phyloP scores from a whole-genome alignment of 163 green algal species.

The Coccomyxa subellipsoidea region DNA sequence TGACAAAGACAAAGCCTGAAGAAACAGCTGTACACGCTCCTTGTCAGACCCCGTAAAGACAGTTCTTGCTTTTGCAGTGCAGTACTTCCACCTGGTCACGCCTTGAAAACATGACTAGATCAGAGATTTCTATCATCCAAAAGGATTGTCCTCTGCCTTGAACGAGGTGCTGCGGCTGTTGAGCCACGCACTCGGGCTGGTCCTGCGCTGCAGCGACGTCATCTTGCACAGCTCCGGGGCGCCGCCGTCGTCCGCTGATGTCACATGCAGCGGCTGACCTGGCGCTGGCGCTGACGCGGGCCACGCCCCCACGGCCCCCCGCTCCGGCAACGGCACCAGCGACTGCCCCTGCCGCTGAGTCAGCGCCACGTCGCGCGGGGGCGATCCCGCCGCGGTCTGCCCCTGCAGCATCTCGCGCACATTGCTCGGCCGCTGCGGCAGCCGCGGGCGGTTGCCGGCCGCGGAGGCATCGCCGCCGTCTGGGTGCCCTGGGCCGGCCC shows the following conservation, averaged over 20 bases:
- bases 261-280: not conserved
- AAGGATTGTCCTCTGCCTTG: not conserved
- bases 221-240: not conserved
- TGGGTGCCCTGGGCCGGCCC: not conserved
- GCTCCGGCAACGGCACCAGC: not conserved
- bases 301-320: not conserved
- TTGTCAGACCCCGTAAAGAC: no score
- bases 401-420: not conserved
- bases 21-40: no score
- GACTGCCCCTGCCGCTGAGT: not conserved
- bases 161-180: not conserved
- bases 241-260: not conserved
- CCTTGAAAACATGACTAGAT: not conserved
- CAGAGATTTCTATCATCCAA: not conserved
- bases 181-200: not conserved
- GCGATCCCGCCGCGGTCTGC: not conserved
- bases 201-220: not conserved
- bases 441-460: not conserved
- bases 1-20: no score
- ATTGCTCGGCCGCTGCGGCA: not conserved
- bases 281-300: not conserved
- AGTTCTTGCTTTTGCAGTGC: no score
- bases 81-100: not conserved
- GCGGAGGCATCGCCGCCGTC: not conserved
- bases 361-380: not conserved